These are phyloP conservation scores for Fusarium sp. DNA, from an alignment of 2,329 filamentous ascomycete species.

Conservation along the genomic window DNA sequence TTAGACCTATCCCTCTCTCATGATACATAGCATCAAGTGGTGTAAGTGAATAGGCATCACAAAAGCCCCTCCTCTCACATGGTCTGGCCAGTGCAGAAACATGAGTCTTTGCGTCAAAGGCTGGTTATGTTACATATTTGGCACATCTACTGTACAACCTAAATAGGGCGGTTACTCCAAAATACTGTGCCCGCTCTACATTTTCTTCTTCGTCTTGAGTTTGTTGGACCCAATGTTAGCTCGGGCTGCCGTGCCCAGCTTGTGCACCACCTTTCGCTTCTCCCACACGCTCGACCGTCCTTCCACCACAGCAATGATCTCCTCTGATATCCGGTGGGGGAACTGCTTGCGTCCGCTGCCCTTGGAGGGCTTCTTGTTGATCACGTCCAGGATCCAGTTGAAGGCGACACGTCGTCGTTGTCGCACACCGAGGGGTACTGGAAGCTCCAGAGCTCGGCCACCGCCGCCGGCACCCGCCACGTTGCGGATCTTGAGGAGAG, in stretches of 20 bases:
- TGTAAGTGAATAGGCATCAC: background rate
- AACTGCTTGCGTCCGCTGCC: slow-evolving; percentile 76
- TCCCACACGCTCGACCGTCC: slow-evolving; percentile 87
- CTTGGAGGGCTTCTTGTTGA: slow-evolving; percentile 76
- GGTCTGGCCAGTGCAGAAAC: background rate
- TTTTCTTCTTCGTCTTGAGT: slow-evolving; percentile 49
- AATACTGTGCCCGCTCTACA: slow-evolving; percentile 35
- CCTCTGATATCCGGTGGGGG: slow-evolving; percentile 80
- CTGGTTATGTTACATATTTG: slow-evolving; percentile 45
- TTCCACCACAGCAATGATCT: slow-evolving; percentile 87
- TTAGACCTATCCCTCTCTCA: background rate
- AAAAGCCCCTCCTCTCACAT: background rate
- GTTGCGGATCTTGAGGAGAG: slow-evolving; percentile 79
- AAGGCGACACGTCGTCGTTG: slow-evolving; percentile 82
- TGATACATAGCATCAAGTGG: background rate
- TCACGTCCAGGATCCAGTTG: slow-evolving; percentile 87
- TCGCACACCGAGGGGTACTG: slow-evolving; percentile 75
- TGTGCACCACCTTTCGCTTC: slow-evolving; percentile 77
- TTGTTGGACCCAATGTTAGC: slow-evolving; percentile 68
- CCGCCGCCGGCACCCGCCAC: slow-evolving; percentile 84
- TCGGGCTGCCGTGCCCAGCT: slow-evolving; percentile 77
- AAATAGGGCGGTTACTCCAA: slow-evolving; percentile 9
- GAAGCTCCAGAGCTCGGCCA: slow-evolving; percentile 82
- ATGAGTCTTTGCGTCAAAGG: slow-evolving; percentile 37
- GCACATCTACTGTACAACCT: slow-evolving; percentile 44